These are phyloP conservation scores for Kluyveromyces wickerhamii DNA, from an alignment of 805 yeast species.

Conservation along the genomic window DNA sequence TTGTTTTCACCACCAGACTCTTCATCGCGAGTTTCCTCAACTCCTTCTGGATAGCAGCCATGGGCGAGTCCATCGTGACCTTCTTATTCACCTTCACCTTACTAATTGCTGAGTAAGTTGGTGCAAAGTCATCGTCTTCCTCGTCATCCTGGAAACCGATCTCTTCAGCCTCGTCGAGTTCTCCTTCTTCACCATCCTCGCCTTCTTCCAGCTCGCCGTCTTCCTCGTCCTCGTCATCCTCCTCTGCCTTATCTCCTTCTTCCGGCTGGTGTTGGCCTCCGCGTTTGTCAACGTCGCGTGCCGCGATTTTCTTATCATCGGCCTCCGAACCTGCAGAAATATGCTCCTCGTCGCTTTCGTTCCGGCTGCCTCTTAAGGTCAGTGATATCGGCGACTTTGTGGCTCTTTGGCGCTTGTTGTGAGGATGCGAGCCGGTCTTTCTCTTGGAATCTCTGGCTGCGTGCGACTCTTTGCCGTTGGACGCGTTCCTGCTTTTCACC, in stretches of 20 bases:
- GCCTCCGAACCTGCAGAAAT: neutral
- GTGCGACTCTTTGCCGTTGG: no score
- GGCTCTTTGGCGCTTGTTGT: no score
- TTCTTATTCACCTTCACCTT: constrained; percentile 13
- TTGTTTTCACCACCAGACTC: constrained; percentile 21
- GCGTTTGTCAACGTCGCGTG: neutral
- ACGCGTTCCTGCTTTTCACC: no score
- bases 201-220: constrained; percentile 8
- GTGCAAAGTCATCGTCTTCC: constrained; percentile 20
- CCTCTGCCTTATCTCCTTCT: constrained; percentile 3
- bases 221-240: constrained; percentile 7
- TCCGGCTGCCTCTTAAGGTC: no score
- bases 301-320: neutral
- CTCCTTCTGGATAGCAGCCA: constrained; percentile 22
- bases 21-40: constrained; percentile 25
- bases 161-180: constrained; percentile 10
- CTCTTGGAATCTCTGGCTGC: no score
- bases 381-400: no score
- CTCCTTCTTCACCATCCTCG: constrained; percentile 8
- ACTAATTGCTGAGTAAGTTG: constrained; percentile 14
- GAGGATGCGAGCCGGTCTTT: no score
- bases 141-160: constrained; percentile 13
- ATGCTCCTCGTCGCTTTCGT: neutral
- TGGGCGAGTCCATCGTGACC: constrained; percentile 22
- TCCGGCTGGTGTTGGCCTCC: neutral